phyloP scores from a whole-genome alignment of 176 grass and related monocot genomes.

The Echinochloa phyllopogon region DNA sequence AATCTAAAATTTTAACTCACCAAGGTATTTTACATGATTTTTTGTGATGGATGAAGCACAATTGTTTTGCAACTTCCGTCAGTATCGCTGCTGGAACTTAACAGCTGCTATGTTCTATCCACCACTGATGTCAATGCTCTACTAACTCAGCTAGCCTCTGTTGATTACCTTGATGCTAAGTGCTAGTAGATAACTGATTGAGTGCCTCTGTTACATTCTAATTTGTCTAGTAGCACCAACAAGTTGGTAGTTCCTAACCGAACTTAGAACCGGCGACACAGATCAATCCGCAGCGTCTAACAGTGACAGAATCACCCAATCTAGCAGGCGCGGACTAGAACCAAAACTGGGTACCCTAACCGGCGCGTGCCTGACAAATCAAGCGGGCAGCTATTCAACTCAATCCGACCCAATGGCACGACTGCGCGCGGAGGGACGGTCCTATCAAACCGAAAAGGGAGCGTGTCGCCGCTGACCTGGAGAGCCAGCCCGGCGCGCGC shows the following conservation, averaged over 20 bases:
- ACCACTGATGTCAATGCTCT: no score
- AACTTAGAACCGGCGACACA: not conserved
- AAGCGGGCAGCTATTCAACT: not conserved
- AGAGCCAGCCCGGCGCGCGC: conserved; percentile 13
- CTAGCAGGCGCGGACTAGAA: not conserved
- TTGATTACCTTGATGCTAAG: no score
- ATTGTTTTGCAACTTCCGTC: no score
- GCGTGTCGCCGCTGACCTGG: conserved; percentile 34
- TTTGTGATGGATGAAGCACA: no score
- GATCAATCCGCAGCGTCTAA: not conserved
- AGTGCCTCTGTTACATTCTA: not conserved
- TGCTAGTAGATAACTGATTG: no score
- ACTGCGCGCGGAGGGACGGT: not conserved
- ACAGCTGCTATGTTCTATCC: no score
- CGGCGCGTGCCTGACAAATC: not conserved
- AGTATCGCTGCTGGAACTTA: no score
- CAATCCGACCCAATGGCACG: not conserved
- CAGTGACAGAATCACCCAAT: not conserved
- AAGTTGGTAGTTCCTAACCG: not conserved
- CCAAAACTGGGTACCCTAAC: no score
- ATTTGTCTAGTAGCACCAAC: not conserved
- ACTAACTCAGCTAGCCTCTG: no score
- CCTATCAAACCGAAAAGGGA: not conserved
- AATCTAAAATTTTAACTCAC: no score
- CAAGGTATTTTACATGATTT: no score